Evolutionary conservation across 1,284 basidiomycete genomes (phyloP), one percentile per base, ranked within the genome.

Genomic region (Ustilago esculenta): DNA sequence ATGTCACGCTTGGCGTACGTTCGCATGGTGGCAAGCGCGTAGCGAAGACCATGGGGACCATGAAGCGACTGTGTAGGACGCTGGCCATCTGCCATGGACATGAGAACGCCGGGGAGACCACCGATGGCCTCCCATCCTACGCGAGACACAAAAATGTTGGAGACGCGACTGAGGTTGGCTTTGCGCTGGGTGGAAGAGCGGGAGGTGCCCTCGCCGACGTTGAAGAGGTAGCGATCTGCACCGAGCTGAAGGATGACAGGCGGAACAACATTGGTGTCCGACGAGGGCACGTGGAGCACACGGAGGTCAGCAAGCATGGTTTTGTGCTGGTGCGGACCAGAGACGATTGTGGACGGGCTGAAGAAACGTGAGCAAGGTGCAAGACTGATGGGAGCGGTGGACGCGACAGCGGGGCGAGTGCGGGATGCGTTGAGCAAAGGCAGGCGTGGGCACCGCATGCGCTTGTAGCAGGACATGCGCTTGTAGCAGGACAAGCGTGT

Each of bases 181-280:
- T 84, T 84, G 68, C 87, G 88, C 83, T 93, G 89, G 7, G 89
- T 83, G 73, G 90, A 90, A 0, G 89, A 83, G 29, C 93, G 85
- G 45, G 88, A 88, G 0, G 89, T 89, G 52, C 90, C 91, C 80
- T 95, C 92, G 5, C 90, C 89, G 2, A 86, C 88, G 82, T 94
- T 94, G 85, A 95, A 92, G 46, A 94, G 85, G 73, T 93, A 94
- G 75, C 91, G 90, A 7, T 86, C 88, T 43, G 87, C 85, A 73
- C 91, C 90, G 76, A 92, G 92, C 5, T 87, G 83, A 59, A 90
- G 83, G 24, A 94, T 83, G 4, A 88, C 86, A 0, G 92, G 88
- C 71, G 92, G 90, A 1, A 91, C 90, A 81, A 93, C 91, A 14
- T 89, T 87, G 2, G 90, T 83, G 33, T 83, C 82, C 5, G 85